These are phyloP conservation scores for Harrya chromipes DNA, from an alignment of 768 basidiomycete species.

Conservation along the genomic window DNA sequence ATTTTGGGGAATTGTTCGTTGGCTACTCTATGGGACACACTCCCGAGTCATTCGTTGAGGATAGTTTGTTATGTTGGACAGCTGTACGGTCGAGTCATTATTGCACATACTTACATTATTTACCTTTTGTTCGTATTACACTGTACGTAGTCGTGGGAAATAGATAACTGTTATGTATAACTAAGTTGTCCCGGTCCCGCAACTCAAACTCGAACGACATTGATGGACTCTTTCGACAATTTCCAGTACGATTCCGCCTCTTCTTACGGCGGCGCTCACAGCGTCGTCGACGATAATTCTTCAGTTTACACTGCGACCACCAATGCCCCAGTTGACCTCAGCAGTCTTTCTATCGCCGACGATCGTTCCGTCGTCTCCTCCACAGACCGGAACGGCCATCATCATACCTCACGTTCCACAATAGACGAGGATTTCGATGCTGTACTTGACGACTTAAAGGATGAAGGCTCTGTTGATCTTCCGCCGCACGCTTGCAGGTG, in stretches of 20 bases:
- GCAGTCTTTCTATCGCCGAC: slow-evolving; percentile 65
- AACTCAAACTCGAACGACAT: slow-evolving; percentile 22
- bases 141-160: slow-evolving; percentile 21
- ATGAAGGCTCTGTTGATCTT: slow-evolving; percentile 72
- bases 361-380: slow-evolving; percentile 46
- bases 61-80: slow-evolving; percentile 7
- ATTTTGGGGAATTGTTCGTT: background rate
- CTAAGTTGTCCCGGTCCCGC: too few species aligned
- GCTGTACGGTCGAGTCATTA: background rate
- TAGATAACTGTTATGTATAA: slow-evolving; percentile 17
- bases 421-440: slow-evolving; percentile 88
- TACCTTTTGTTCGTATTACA: slow-evolving; percentile 4
- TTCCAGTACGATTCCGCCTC: slow-evolving; percentile 84
- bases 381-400: slow-evolving; percentile 38
- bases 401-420: slow-evolving; percentile 31
- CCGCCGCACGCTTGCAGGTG: slow-evolving; percentile 97
- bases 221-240: slow-evolving; percentile 82
- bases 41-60: slow-evolving; percentile 14
- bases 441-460: slow-evolving; percentile 86
- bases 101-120: too few species aligned
- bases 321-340: slow-evolving; percentile 58
- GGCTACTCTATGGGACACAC: background rate
- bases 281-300: slow-evolving; percentile 75
- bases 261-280: slow-evolving; percentile 66
- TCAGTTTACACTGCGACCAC: slow-evolving; percentile 79